Conservation (phyloP, 164 flowering plant species). For the Vitis labrusca region DNA sequence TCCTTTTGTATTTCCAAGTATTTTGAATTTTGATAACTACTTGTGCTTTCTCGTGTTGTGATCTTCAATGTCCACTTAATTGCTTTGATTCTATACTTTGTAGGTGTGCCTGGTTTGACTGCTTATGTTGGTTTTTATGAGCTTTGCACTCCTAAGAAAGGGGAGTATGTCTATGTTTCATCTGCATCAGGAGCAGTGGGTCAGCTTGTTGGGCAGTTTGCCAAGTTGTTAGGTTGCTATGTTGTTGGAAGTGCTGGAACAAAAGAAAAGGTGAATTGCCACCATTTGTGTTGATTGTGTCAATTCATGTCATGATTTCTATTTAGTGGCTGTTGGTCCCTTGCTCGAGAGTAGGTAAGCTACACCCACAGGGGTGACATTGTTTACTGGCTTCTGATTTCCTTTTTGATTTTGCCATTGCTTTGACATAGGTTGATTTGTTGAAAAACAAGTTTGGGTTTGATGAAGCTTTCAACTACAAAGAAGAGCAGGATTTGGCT, state of each 20-base stretch:
- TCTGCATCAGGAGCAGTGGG: constrained; percentile 69
- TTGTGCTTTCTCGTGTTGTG: too few relatives aligned
- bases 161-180: constrained; percentile 50
- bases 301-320: too few relatives aligned
- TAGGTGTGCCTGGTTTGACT: constrained; percentile 63
- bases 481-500: constrained; percentile 36
- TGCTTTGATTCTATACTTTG: background rate
- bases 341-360: too few relatives aligned
- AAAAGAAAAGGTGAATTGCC: constrained; percentile 43
- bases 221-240: constrained; percentile 53
- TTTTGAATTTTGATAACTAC: too few relatives aligned
- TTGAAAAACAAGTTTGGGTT: constrained; percentile 45
- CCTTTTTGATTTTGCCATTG: too few relatives aligned
- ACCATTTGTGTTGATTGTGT: too few relatives aligned
- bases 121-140: constrained; percentile 60
- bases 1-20: too few relatives aligned
- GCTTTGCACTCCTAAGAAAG: constrained; percentile 49
- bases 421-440: constrained; percentile 27
- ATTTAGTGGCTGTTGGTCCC: too few relatives aligned
- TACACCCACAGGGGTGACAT: too few relatives aligned
- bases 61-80: too few relatives aligned
- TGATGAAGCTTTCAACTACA: constrained; percentile 52
- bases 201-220: constrained; percentile 62
- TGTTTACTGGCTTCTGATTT: too few relatives aligned
- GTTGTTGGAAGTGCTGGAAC: constrained; percentile 71